Conservation (phyloP, 192 early-diverging fungal genomes). For the Radiomyces spectabilis region DNA sequence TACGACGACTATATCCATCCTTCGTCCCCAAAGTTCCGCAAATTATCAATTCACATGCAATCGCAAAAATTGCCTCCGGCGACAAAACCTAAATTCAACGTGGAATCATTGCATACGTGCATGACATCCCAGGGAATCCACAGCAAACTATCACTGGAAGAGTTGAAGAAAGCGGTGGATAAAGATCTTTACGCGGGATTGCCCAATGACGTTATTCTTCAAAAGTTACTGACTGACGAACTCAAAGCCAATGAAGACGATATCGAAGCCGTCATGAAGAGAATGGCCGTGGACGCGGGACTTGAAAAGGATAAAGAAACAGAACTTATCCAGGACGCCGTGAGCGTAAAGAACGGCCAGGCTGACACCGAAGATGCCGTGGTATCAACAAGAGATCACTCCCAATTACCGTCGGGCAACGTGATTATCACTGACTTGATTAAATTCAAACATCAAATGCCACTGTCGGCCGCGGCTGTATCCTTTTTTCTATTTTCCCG, state of each 20-base stretch:
- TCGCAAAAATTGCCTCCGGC: slow-evolving; percentile 22
- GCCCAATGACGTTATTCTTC: slow-evolving; percentile 7
- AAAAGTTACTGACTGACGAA: slow-evolving; percentile 12
- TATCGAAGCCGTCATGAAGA: slow-evolving; percentile 11
- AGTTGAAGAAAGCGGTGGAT: not conserved
- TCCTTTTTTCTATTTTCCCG: slow-evolving; percentile 21
- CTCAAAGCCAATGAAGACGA: slow-evolving; percentile 15
- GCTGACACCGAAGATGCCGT: not conserved
- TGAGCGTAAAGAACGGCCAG: no score
- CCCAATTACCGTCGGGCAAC: slow-evolving; percentile 28
- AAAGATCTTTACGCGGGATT: not conserved
- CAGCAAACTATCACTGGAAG: not conserved
- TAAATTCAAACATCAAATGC: slow-evolving; percentile 40
- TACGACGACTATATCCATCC: slow-evolving; percentile 47
- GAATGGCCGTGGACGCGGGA: not conserved
- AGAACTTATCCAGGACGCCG: no score
- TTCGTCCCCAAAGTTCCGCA: slow-evolving; percentile 29
- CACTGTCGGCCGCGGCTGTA: slow-evolving; percentile 34
- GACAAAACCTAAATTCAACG: not conserved
- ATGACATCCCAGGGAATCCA: slow-evolving; percentile 3
- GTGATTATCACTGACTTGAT: slow-evolving; percentile 35
- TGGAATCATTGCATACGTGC: slow-evolving; percentile 7
- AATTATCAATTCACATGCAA: slow-evolving; percentile 34
- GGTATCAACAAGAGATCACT: slow-evolving; percentile 12
- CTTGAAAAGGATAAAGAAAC: no score